Evolutionary conservation across 2,329 filamentous ascomycete species (phyloP), one percentile per base, ranked within the genome.

Genomic region (Cladobotryum mycophilum): DNA sequence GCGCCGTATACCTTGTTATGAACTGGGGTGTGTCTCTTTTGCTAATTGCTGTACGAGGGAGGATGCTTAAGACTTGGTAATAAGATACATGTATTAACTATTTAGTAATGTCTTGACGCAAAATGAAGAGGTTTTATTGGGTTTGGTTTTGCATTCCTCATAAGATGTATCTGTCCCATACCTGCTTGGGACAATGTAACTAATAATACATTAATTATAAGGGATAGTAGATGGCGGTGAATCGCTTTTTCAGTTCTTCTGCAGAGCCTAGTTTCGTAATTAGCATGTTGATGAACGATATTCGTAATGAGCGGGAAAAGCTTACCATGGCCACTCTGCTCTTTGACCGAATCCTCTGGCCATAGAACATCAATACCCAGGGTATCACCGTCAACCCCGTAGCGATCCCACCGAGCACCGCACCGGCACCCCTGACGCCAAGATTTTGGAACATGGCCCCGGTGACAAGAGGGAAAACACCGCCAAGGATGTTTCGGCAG

Each of bases 401-500:
- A 11, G 81, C 85, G 54, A 96, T 80, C 0, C 83, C 86, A 5
- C 90, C 91, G 6, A 96, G 70, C 42, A 96, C 64, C 54, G 81
- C 88, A 3, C 85, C 87, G 0, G 88, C 89, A 1, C 77, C 81
- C 6, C 79, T 79, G 59, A 85, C 84, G 0, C 86, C 86, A 40
- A 96, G 70, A 7, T 82, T 81, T 1, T 69, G 75, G 61, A 93
- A 96, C 76, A 96, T 79, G 45, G 81, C 74, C 2, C 74, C 72
- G 0, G 88, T 89, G 13, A 95, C 79, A 1, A 96, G 73, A 0
- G 90, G 90, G 56, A 96, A 95, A 0, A 83, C 69, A 2, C 89
- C 91, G 8, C 85, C 89, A 0, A 96, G 71, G 2, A 96, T 73
- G 64, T 96, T 96, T 11, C 91, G 81, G 60, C 88, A 92, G 64